These are phyloP conservation scores for Cynara cardunculus DNA, from an alignment of 129 eudicot species.

Conservation along the genomic window DNA sequence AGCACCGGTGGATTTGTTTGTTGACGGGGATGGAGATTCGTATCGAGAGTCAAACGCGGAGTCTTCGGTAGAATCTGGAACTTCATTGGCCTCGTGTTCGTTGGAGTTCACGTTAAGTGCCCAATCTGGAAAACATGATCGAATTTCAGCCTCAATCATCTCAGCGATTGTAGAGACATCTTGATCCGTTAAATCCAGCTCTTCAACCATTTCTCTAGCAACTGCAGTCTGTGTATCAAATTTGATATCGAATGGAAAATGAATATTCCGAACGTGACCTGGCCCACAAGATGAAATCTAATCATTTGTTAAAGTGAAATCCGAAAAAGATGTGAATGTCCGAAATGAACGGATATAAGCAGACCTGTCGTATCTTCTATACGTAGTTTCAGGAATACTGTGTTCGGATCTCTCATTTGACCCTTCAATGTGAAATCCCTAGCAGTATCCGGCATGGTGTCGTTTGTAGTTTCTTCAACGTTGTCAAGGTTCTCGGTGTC, in stretches of 20 bases:
- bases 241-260: conserved; percentile 51
- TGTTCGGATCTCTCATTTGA: conserved; percentile 66
- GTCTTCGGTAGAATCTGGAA: conserved; percentile 22
- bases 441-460: conserved; percentile 38
- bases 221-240: conserved; percentile 48
- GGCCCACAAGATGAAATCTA: conserved; percentile 20
- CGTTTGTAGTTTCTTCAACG: conserved; percentile 9
- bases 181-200: conserved; percentile 57
- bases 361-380: conserved; percentile 68
- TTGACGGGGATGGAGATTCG: conserved; percentile 38
- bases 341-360: background rate
- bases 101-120: conserved; percentile 31
- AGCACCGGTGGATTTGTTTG: conserved; percentile 22
- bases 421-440: conserved; percentile 66
- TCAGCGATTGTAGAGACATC: conserved; percentile 46
- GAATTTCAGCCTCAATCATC: conserved; percentile 74
- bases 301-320: background rate
- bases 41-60: conserved; percentile 25
- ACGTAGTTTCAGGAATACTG: conserved; percentile 68
- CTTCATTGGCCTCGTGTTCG: conserved; percentile 27
- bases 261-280: conserved; percentile 49
- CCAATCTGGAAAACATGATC: conserved; percentile 69
- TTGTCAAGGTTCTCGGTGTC: conserved; percentile 19
- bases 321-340: background rate
- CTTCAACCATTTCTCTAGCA: conserved; percentile 62